Base-by-base conservation (phyloP, 2,329 filamentous ascomycete species). In the Fusarium beomiforme region DNA sequence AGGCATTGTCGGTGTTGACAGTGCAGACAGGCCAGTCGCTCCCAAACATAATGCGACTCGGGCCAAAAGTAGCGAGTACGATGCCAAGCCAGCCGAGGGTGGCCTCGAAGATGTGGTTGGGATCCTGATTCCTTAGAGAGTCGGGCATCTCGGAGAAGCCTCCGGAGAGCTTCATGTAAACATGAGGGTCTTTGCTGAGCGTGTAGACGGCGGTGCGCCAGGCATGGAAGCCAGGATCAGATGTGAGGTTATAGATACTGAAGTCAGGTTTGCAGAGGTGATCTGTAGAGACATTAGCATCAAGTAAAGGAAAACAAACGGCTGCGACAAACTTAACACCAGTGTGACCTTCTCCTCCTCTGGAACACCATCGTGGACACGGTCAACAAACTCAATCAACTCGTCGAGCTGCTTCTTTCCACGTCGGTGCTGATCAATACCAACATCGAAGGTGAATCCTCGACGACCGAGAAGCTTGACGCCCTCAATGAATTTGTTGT, bases 21-120 rank as follows among this genome's bases (percentile, higher is more conserved):
- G 93, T 95, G 82, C 94, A 97, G 2, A 98, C 91, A 4, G 95
- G 95, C 95, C 95, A 98, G 80, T 98, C 94, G 71, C 92, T 95
- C 26, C 92, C 95, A 80, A 96, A 98, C 91, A 98, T 94, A 78
- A 96, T 87, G 70, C 93, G 87, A 24, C 84, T 78, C 1, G 92
- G 83, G 3, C 92, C 90, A 77, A 97, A 98, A 2, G 87, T 87
- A 31, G 90, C 87, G 56, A 97, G 88, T 1, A 95, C 83, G 56
- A 91, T 88, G 66, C 90, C 88, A 4, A 93, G 87, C 91, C 93
- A 97, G 26, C 91, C 90, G 64, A 87, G 85, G 23, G 93, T 85
- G 42, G 86, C 86, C 67, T 87, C 83, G 71, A 93, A 90, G 61
- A 94, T 87, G 37, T 88, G 85, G 61, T 87, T 83, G 36, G 85